Evolutionary conservation across 495 filamentous ascomycete species (phyloP), one percentile per base, ranked within the genome.

Genomic region (Sporormia fimetaria): DNA sequence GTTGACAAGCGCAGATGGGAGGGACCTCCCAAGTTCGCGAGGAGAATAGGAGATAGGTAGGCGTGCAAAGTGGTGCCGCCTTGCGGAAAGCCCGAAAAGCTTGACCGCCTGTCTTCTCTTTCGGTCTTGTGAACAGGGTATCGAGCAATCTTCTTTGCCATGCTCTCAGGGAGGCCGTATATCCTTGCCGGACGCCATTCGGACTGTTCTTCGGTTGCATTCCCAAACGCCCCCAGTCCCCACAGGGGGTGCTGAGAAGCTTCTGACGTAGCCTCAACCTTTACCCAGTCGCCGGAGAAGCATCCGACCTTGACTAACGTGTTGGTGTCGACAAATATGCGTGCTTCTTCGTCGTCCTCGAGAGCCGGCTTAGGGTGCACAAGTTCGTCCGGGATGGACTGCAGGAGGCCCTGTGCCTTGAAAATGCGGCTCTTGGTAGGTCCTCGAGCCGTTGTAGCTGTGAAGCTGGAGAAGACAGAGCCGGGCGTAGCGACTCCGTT

Each of bases 221-320:
- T 36, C 60, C 63, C 61, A 77, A 58, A 65, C 65, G 57, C 63
- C 73, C 46, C 67, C 68, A 46, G 71, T 61, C 45, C 66, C 63
- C 54, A 60, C 6, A 62, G 41, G 11, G 48, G 43, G 32, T 69
- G 68, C 3, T 66, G 26, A 9, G 74, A 71, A 10, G 80, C 76
- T 49, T 83, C 83, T 26, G 76, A 65, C 10, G 80, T 69, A 1
- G 73, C 64, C 62, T 90, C 83, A 14, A 98, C 65, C 3, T 78
- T 74, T n/a, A 95, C 84, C 90, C 90, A 98, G 55, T 98, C 90
- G 10, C 90, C 90, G 0, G 88, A 94, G 59, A 98, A 98, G 57
- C 87, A 95, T 20, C 86, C 84, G 27, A 96, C 73, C 43, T 83
- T 81, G n/a, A 81, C 75, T 8, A 98, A 63, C 12, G 83, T 78